These are phyloP conservation scores for Plasmodium gonderi DNA, from an alignment of 169 alveolate species.

Conservation along the genomic window DNA sequence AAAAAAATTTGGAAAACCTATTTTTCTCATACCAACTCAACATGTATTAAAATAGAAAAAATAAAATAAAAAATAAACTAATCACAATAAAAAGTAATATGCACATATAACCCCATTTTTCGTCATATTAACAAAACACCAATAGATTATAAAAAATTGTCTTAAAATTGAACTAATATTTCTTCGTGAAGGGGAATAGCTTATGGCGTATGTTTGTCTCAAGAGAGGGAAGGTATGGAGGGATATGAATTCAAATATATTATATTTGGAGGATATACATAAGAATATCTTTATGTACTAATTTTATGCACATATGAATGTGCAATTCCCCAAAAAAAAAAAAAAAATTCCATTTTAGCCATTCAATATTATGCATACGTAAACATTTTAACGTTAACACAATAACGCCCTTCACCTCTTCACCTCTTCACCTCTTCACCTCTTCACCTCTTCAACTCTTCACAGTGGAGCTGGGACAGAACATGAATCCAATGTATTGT, in stretches of 20 bases:
- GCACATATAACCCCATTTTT: background rate
- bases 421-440: too few relatives aligned
- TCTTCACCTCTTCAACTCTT: too few relatives aligned
- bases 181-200: background rate
- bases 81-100: background rate
- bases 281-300: background rate
- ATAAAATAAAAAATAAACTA: background rate
- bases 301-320: background rate
- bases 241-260: background rate
- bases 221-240: background rate
- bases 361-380: background rate
- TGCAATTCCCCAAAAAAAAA: background rate
- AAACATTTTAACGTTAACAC: background rate
- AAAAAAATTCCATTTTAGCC: background rate
- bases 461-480: too few relatives aligned
- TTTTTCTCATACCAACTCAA: background rate
- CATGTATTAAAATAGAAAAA: background rate
- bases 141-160: background rate
- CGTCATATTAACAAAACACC: background rate
- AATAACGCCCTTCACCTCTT: background rate
- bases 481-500: background rate
- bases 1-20: background rate
- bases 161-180: background rate
- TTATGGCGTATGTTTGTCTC: background rate
- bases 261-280: background rate